These are phyloP conservation scores for Septoria linicola DNA, from an alignment of 2,329 filamentous ascomycete species.

Conservation along the genomic window DNA sequence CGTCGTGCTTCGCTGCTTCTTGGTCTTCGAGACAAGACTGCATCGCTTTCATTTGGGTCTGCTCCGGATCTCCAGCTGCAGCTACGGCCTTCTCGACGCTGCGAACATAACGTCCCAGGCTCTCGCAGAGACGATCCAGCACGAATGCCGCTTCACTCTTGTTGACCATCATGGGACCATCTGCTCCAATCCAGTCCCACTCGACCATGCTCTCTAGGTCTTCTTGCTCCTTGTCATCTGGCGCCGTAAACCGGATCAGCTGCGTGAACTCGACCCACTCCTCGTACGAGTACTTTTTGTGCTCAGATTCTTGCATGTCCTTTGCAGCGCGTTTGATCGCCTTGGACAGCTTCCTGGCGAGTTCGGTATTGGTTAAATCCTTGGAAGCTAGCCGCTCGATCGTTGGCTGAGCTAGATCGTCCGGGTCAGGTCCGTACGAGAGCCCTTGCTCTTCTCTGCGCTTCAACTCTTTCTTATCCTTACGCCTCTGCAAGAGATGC, in stretches of 20 bases:
- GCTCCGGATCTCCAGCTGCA: not conserved
- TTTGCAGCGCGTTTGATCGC: conserved; percentile 67
- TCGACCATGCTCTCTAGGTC: conserved; percentile 61
- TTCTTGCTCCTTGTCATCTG: conserved; percentile 41
- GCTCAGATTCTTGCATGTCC: conserved; percentile 59
- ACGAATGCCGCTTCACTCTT: conserved; percentile 66
- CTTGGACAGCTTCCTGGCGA: conserved; percentile 63
- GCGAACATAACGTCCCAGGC: conserved; percentile 52
- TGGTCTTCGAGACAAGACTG: too few species aligned
- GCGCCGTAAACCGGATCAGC: conserved; percentile 61
- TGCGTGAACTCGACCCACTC: conserved; percentile 85
- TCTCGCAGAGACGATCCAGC: conserved; percentile 64
- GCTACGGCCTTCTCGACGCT: conserved; percentile 6
- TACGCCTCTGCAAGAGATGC: conserved; percentile 40
- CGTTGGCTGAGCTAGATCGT: conserved; percentile 27
- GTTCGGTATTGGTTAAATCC: conserved; percentile 54
- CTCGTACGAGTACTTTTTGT: conserved; percentile 71
- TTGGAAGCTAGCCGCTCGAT: conserved; percentile 49
- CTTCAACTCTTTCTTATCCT: conserved; percentile 27
- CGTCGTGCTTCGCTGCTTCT: too few species aligned
- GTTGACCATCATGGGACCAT: conserved; percentile 65
- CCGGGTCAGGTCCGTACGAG: conserved; percentile 40
- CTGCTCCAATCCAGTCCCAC: conserved; percentile 72
- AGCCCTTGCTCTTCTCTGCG: conserved; percentile 51
- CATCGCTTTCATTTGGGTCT: too few species aligned